Evolutionary conservation across 805 yeast species (phyloP).

Genomic region (Yarrowia sp.): DNA sequence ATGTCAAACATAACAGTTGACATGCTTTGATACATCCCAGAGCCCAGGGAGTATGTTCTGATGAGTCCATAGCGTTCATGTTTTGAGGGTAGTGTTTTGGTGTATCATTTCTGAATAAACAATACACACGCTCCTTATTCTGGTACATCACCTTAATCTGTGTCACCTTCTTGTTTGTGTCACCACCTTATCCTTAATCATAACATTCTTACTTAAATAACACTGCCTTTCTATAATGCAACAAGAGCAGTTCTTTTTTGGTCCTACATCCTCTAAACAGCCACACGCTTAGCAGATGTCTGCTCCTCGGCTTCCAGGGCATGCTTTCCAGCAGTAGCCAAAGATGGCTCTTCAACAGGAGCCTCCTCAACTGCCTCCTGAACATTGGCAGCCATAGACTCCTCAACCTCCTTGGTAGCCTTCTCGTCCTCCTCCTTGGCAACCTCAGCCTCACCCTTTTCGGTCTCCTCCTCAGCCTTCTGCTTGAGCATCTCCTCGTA

Average conservation of each 20-base stretch:
- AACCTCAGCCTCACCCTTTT: background rate
- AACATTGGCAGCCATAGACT: background rate
- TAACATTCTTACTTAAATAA: slow-evolving; percentile 16
- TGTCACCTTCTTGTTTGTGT: background rate
- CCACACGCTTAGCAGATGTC: slow-evolving; percentile 4
- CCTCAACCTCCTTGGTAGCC: slow-evolving; percentile 31
- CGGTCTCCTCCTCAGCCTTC: background rate
- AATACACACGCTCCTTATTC: too few species aligned
- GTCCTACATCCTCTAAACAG: background rate
- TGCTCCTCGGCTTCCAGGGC: slow-evolving; percentile 19
- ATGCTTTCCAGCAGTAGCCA: background rate
- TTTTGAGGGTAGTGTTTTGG: too few species aligned
- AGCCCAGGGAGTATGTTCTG: background rate
- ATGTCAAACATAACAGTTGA: background rate
- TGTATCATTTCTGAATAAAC: background rate
- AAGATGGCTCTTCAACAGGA: background rate
- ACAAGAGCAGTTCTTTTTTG: slow-evolving; percentile 4
- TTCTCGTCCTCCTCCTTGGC: background rate
- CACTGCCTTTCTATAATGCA: slow-evolving; percentile 29
- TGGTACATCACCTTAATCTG: too few species aligned
- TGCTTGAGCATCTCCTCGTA: slow-evolving; percentile 9
- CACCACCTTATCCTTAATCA: background rate
- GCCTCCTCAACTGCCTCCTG: slow-evolving; percentile 1
- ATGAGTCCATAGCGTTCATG: background rate
- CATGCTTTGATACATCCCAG: background rate